Evolutionary conservation across 2,329 filamentous ascomycete genomes (phyloP).

Genomic region (Madurella fahalii): DNA sequence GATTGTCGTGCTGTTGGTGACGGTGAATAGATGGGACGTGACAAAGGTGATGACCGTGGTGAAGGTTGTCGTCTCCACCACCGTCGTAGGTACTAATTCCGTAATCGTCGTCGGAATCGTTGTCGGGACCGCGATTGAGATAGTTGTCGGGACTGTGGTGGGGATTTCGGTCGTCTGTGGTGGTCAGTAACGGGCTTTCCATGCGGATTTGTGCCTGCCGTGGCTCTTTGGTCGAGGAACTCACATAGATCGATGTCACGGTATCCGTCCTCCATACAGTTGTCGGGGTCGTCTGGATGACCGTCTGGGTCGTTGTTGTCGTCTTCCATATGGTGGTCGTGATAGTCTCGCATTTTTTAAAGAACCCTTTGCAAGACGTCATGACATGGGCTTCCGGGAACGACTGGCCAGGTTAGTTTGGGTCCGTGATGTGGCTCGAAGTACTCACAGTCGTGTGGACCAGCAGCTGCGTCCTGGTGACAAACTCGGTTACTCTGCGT

Average conservation of each 20-base stretch:
- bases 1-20: conserved; percentile 21
- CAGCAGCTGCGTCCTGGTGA: conserved; percentile 15
- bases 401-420: conserved; percentile 16
- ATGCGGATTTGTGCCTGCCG: too few species aligned
- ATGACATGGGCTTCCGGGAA: conserved; percentile 21
- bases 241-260: conserved; percentile 2
- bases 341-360: conserved; percentile 16
- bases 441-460: conserved; percentile 20
- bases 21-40: neutral
- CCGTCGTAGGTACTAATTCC: conserved; percentile 11
- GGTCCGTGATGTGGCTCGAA: neutral
- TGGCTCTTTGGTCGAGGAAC: neutral
- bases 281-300: conserved; percentile 5
- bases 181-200: too few species aligned
- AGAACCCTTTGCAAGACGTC: conserved; percentile 18
- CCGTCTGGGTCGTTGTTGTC: conserved; percentile 1
- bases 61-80: conserved; percentile 2
- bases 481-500: conserved; percentile 12
- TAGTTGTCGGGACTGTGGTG: conserved; percentile 10
- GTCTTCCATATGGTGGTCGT: conserved; percentile 20
- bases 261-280: conserved; percentile 9
- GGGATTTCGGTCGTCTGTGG: conserved; percentile 1
- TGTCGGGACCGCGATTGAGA: conserved; percentile 1
- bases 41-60: conserved; percentile 7
- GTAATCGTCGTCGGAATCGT: conserved; percentile 8